phyloP scores from a whole-genome alignment of 352 stramenopile genomes.

The Proteromonas lacertae region DNA sequence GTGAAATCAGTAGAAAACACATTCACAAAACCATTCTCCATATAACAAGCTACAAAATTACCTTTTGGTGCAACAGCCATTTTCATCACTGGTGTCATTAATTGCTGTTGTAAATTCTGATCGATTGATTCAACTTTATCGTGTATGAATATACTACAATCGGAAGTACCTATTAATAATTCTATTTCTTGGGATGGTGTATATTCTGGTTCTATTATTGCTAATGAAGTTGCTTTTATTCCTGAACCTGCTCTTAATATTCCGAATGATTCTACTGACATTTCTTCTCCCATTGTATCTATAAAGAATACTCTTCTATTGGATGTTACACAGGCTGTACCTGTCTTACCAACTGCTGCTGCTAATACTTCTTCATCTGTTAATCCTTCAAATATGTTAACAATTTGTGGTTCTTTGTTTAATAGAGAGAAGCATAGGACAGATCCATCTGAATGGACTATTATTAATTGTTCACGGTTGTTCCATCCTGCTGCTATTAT shows the following conservation, averaged over 20 bases:
- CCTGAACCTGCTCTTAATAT: neutral
- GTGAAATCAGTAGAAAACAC: slow-evolving; percentile 20
- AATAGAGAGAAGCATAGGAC: neutral
- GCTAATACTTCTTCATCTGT: neutral
- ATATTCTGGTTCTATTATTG: slow-evolving; percentile 30
- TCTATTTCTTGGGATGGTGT: slow-evolving; percentile 32
- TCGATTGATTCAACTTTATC: neutral
- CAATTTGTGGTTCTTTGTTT: neutral
- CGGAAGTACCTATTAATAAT: slow-evolving; percentile 27
- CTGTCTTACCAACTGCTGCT: neutral
- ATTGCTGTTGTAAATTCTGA: slow-evolving; percentile 25
- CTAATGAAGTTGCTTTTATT: slow-evolving; percentile 22
- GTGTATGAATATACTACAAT: slow-evolving; percentile 3
- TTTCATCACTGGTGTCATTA: slow-evolving; percentile 28
- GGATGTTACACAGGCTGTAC: neutral
- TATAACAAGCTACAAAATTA: slow-evolving; percentile 36
- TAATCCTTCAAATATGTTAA: neutral
- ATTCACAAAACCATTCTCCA: slow-evolving; percentile 33
- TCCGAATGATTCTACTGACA: neutral
- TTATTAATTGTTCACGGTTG: neutral
- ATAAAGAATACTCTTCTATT: neutral
- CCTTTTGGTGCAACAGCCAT: slow-evolving; percentile 36
- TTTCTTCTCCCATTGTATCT: neutral
- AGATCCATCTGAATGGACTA: neutral
- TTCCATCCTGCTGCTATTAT: slow-evolving; percentile 1